These are phyloP conservation scores for Kondoa malvinella DNA, from an alignment of 768 basidiomycete genomes.

Conservation along the genomic window DNA sequence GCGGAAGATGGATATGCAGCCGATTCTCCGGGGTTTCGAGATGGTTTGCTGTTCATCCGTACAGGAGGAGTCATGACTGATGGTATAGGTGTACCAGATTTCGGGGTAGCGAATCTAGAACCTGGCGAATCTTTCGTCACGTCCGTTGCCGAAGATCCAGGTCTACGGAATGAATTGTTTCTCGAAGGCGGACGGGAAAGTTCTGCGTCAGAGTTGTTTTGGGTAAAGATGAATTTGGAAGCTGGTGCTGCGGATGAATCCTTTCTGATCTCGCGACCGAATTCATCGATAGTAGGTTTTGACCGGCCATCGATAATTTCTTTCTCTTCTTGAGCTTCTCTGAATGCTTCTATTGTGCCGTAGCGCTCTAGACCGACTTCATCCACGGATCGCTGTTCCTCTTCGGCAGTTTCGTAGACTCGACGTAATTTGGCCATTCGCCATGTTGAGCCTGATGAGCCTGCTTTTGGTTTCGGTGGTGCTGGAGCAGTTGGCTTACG, in stretches of 20 bases:
- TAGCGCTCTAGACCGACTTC: constrained; percentile 78
- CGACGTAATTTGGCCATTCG: constrained; percentile 90
- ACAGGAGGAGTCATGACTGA: constrained; percentile 71
- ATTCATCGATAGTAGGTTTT: constrained; percentile 29
- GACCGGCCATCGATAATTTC: constrained; percentile 69
- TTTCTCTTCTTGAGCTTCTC: constrained; percentile 74
- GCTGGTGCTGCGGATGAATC: not conserved
- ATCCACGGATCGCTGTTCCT: constrained; percentile 52
- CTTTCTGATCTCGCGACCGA: constrained; percentile 7
- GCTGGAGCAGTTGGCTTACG: constrained; percentile 48
- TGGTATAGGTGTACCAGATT: constrained; percentile 58
- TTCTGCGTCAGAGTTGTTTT: constrained; percentile 36
- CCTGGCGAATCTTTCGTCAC: not conserved
- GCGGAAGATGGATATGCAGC: not conserved
- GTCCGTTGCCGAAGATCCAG: constrained; percentile 36
- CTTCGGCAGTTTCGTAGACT: constrained; percentile 75
- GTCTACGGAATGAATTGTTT: constrained; percentile 70
- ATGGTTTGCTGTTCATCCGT: constrained; percentile 44
- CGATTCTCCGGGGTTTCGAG: not conserved
- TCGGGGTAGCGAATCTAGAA: constrained; percentile 20
- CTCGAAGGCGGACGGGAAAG: constrained; percentile 44
- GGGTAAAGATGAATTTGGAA: constrained; percentile 33
- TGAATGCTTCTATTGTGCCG: constrained; percentile 63
- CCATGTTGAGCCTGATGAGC: constrained; percentile 88
- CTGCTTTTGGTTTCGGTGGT: constrained; percentile 43